Percentiles rank a stretch among this genome's conserved stretches.
Evolutionary conservation across 2,329 filamentous ascomycete species (phyloP).

Genomic region (Colletotrichum gigasporum): DNA sequence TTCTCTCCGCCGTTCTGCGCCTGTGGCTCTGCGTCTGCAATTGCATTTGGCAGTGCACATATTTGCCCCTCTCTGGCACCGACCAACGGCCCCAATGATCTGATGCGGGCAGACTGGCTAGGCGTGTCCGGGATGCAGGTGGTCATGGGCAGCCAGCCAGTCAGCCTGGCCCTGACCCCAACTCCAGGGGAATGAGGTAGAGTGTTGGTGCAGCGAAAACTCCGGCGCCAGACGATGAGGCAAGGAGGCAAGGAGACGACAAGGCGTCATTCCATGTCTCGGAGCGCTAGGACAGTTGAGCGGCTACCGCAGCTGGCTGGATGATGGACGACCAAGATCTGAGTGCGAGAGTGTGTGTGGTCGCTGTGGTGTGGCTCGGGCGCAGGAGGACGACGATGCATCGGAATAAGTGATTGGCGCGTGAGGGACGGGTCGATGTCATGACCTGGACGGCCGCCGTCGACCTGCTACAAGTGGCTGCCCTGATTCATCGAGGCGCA

Average conservation of each 20-base stretch:
- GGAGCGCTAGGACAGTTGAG: background rate
- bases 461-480: background rate
- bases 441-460: background rate
- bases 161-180: background rate
- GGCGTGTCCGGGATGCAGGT: conserved; percentile 14
- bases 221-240: background rate
- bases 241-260: conserved; percentile 13
- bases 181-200: background rate
- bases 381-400: conserved; percentile 2
- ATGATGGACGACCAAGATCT: conserved; percentile 9
- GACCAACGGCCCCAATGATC: conserved; percentile 17
- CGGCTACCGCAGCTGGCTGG: background rate
- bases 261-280: conserved; percentile 27
- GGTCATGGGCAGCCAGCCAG: background rate
- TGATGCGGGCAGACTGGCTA: conserved; percentile 7
- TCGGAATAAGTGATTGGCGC: conserved; percentile 17
- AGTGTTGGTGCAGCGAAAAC: too few species aligned
- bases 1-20: background rate
- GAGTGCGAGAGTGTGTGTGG: background rate
- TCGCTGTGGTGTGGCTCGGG: conserved; percentile 22
- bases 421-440: background rate
- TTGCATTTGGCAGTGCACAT: conserved; percentile 6
- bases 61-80: conserved; percentile 13
- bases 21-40: background rate
- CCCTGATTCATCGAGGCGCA: conserved; percentile 10